Percentiles rank a stretch among this genome's conserved stretches.
phyloP scores from a whole-genome alignment of 352 stramenopile species.

The Phytopythium mirpurense region DNA sequence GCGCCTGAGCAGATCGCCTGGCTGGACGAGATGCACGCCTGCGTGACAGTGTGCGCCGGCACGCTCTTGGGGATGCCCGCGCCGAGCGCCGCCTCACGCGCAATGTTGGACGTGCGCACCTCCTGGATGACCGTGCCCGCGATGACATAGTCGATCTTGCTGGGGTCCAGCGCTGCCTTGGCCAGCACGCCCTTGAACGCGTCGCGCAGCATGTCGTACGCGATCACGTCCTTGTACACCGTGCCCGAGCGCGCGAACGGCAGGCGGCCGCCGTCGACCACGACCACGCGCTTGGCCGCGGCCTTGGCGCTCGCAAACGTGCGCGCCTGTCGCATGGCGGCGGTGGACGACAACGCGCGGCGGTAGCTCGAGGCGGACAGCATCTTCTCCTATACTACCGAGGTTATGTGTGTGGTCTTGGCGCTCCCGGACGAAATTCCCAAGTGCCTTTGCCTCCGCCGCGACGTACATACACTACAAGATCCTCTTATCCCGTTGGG shows the following conservation, averaged over 20 bases:
- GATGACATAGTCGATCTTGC: constrained; percentile 95
- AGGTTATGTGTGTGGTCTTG: neutral
- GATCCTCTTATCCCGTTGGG: neutral
- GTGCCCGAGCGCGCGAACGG: constrained; percentile 95
- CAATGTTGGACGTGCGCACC: constrained; percentile 97
- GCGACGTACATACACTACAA: neutral
- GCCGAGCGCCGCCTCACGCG: constrained; percentile 92
- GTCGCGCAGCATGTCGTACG: constrained; percentile 96
- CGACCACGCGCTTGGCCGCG: constrained; percentile 76
- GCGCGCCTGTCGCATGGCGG: constrained; percentile 22
- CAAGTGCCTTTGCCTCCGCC: constrained; percentile 1
- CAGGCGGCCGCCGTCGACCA: constrained; percentile 92
- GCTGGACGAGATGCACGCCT: constrained; percentile 97
- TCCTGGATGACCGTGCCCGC: constrained; percentile 97
- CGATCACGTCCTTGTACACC: constrained; percentile 96
- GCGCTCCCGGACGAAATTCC: constrained; percentile 1
- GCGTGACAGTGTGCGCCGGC: constrained; percentile 94
- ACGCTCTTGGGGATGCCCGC: constrained; percentile 93
- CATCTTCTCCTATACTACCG: constrained; percentile 13
- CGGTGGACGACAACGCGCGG: constrained; percentile 18
- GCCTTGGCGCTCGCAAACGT: constrained; percentile 28
- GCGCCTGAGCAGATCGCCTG: constrained; percentile 92
- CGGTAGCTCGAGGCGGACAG: constrained; percentile 12
- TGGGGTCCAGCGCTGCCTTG: constrained; percentile 94
- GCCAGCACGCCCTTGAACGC: constrained; percentile 95